Base-by-base conservation (phyloP, 2,329 filamentous ascomycete genomes). In the Xylaria sp. region DNA sequence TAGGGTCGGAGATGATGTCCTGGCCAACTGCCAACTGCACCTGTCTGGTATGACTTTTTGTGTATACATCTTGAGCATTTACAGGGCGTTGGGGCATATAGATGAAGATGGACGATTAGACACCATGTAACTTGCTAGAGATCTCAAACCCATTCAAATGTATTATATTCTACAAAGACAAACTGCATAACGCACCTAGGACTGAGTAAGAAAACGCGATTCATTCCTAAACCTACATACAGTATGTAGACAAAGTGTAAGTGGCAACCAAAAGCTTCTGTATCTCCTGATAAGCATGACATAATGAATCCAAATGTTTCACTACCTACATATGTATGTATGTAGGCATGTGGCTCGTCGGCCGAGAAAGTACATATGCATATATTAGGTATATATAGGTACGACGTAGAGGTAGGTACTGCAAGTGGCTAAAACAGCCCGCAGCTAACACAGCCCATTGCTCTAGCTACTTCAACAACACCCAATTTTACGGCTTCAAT, bases 41-140 rank as follows among this genome's bases (percentile, higher is more conserved):
- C 23, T 25, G 37, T 12, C 42, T 60, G 47, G 63, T 47, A 54
- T 54, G 47, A 29, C 42, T n/a, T 55, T 55, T 47, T 55, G 60
- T 74, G 70, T 73, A 73, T 66, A 69, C 70, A 71, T 57, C 68
- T 51, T 65, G 65, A 73, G 77, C 74, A 78, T 76, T 74, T 75
- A 71, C 75, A 74, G 61, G 76, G 78, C 75, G 78, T 79, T 79
- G 53, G 70, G 69, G 68, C n/a, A 69, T 64, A 74, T 75, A 75
- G 74, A 75, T 44, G 66, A 66, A 68, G 72, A 71, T 21, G 70
- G 59, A 63, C 48, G 53, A 60, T 61, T 74, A 75, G 74, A 73
- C 40, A 58, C 42, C 60, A 60, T 71, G 65, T 70, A 68, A 59
- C 40, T 57, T 67, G 58, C 50, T 66, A 76, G 69, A 74, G 69